Conservation (phyloP, 202 grass and related monocot species). For the Hordeum pubiflorum region DNA sequence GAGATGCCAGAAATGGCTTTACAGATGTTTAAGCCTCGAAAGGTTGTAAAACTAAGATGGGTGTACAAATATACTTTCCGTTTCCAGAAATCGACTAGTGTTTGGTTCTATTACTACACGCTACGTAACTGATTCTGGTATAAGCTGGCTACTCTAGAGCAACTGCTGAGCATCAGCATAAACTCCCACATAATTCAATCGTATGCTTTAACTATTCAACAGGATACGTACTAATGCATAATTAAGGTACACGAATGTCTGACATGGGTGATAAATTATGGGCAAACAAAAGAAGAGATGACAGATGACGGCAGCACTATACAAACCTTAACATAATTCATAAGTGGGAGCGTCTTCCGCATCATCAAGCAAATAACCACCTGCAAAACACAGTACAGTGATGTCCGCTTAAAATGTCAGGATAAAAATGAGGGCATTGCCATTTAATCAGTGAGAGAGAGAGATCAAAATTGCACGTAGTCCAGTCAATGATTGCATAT, state of each 20-base stretch:
- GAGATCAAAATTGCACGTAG: background rate
- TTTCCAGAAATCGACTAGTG: slow-evolving; percentile 6
- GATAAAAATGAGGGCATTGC: background rate
- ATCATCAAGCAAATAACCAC: slow-evolving; percentile 86
- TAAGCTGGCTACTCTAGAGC: slow-evolving; percentile 1
- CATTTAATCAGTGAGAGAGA: background rate
- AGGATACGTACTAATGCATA: background rate
- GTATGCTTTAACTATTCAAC: background rate
- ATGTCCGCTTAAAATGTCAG: background rate
- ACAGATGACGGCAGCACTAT: background rate
- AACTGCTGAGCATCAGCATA: background rate
- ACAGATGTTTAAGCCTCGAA: background rate
- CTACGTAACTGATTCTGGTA: background rate
- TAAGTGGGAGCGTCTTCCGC: slow-evolving; percentile 53
- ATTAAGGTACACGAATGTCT: background rate
- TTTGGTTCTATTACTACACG: background rate
- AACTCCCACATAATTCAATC: background rate
- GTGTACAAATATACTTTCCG: background rate
- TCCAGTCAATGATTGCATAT: slow-evolving; percentile 12
- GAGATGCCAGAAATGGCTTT: slow-evolving; percentile 14
- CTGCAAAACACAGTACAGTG: slow-evolving; percentile 40
- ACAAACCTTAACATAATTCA: slow-evolving; percentile 72
- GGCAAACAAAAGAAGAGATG: background rate
- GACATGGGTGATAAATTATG: background rate
- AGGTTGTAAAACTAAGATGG: background rate